Percentiles rank a stretch among this genome's conserved stretches.
Evolutionary conservation across 176 grass and related monocot species (phyloP).

Genomic region (Oryza glaberrima): DNA sequence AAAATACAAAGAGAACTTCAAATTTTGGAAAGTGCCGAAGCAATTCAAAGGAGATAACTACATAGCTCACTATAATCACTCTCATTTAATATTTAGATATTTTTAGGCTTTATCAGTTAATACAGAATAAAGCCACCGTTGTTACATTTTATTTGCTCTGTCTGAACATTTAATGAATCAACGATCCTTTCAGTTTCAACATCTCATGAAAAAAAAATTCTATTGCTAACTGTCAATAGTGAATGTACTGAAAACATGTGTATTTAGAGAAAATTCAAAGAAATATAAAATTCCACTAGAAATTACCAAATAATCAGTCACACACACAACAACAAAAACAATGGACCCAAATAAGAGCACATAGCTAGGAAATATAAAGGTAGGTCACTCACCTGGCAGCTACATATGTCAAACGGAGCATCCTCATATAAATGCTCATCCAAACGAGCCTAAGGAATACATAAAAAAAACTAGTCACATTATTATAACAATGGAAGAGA

Average conservation of each 20-base stretch:
- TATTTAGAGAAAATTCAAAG: background rate
- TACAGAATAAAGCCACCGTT: background rate
- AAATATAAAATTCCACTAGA: background rate
- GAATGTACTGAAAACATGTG: background rate
- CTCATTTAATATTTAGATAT: slow-evolving; percentile 2
- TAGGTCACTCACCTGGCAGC: slow-evolving; percentile 71
- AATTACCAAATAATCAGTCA: slow-evolving; percentile 6
- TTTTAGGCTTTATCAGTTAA: background rate
- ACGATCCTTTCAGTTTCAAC: background rate
- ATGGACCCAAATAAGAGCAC: background rate
- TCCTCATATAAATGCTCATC: slow-evolving; percentile 89
- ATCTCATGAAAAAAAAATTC: background rate
- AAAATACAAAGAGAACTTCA: slow-evolving; percentile 28
- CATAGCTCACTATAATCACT: slow-evolving; percentile 11
- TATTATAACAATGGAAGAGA: background rate
- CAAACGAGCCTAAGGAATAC: slow-evolving; percentile 60
- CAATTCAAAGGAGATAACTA: background rate
- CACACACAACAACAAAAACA: slow-evolving; percentile 21
- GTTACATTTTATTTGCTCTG: slow-evolving; percentile 7
- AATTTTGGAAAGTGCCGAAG: slow-evolving; percentile 17
- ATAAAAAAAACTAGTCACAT: background rate
- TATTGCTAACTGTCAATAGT: background rate
- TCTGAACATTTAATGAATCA: slow-evolving; percentile 10
- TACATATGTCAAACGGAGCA: slow-evolving; percentile 91
- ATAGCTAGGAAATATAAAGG: background rate